Evolutionary conservation across 495 filamentous ascomycete genomes (phyloP), one percentile per base, ranked within the genome.

Genomic region (Cenococcum geophilum): DNA sequence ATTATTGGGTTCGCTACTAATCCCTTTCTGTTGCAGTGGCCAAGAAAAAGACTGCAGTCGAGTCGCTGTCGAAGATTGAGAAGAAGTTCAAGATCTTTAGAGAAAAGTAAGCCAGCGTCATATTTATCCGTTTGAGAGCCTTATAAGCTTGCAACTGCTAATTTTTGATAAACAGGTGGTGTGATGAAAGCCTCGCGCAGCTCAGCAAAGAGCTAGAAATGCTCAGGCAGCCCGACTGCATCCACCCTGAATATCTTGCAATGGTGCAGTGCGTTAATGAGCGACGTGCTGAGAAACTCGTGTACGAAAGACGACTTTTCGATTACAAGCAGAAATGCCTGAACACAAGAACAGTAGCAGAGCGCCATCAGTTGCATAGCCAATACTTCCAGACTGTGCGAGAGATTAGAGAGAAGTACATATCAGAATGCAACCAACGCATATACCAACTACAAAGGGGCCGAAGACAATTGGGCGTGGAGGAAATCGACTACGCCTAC

Each of bases 391-490:
- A 97, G 71, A 79, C 80, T 9, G 79, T 90, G 23, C 84, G 95
- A 60, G 88, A 92, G 67, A 79, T 87, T 63, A 83, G 95, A 27
- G 93, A 97, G 66, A 77, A 77, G 52, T 81, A 87, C n/a, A 79
- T 96, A 5, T 86, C 89, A 62, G 77, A 83, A 60, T 92, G 90
- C 71, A 84, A 89, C 71, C 83, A 91, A 61, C 92, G 89, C 77
- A 95, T 95, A 73, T 84, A 90, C 59, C 89, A 96, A 61, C 91
- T 96, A 69, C 86, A 91, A 72, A 27, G 58, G 21, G 91, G 96
- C 71, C 83, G 92, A 52, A 83, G 92, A 75, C 87, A 87, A 66
- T 83, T 84, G 55, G 89, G 92, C 68, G 86, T 86, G 64, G 81
- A 87, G 58, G 86, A 95, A 65, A 85, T 87, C 50, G 88, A 93